These are phyloP conservation scores for Russula earlei DNA, from an alignment of 768 basidiomycete species.

Conservation along the genomic window DNA sequence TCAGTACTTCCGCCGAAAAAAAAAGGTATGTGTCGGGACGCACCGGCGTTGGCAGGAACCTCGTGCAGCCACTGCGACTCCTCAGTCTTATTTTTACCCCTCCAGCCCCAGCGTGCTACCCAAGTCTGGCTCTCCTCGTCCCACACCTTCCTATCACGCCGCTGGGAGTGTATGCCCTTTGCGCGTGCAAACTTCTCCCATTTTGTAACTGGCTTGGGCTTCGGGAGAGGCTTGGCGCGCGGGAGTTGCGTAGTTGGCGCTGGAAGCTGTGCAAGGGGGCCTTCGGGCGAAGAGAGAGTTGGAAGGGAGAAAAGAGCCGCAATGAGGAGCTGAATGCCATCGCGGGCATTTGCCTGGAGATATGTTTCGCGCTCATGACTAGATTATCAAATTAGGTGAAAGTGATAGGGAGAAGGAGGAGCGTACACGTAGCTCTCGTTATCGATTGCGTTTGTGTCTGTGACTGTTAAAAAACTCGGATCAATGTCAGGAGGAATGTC, in stretches of 20 bases:
- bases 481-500: constrained; percentile 76
- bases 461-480: constrained; percentile 71
- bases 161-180: constrained; percentile 83
- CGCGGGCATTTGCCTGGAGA: constrained; percentile 67
- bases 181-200: constrained; percentile 94
- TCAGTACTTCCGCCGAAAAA: background rate
- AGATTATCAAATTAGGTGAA: background rate
- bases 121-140: constrained; percentile 93
- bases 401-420: background rate
- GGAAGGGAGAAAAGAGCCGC: constrained; percentile 77
- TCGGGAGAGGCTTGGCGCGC: constrained; percentile 85
- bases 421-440: constrained; percentile 72
- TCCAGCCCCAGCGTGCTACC: constrained; percentile 84
- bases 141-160: constrained; percentile 75
- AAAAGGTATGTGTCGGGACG: constrained; percentile 20
- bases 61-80: constrained; percentile 91
- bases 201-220: constrained; percentile 86
- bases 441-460: constrained; percentile 83
- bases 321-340: constrained; percentile 76
- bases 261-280: constrained; percentile 78
- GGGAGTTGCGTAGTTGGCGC: constrained; percentile 69
- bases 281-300: constrained; percentile 61
- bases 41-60: constrained; percentile 80
- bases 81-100: constrained; percentile 78
- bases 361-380: constrained; percentile 76